Percentiles rank a stretch among this genome's conserved stretches.
These are phyloP conservation scores for Drechslerella dactyloides DNA, from an alignment of 2,329 filamentous ascomycete species.

Conservation along the genomic window DNA sequence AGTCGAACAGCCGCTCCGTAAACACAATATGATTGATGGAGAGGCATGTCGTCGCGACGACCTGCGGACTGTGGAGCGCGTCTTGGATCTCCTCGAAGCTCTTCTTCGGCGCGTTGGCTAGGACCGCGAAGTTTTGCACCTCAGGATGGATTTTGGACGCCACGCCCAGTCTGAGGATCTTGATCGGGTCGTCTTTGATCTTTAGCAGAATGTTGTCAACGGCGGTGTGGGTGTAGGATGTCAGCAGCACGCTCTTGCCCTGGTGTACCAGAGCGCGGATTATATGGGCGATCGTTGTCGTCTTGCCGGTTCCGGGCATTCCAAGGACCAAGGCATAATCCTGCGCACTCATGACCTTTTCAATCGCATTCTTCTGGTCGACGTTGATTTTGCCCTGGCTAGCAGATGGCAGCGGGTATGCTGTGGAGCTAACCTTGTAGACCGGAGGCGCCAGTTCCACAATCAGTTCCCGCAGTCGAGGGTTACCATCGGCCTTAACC, in stretches of 20 bases:
- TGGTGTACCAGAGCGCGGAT: constrained; percentile 87
- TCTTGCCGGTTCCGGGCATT: constrained; percentile 98
- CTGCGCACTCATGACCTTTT: constrained; percentile 92
- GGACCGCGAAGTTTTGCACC: constrained; percentile 80
- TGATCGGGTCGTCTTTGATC: constrained; percentile 76
- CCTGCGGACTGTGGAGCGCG: constrained; percentile 81
- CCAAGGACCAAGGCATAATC: constrained; percentile 97
- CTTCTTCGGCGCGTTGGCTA: constrained; percentile 75
- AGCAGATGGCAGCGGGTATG: constrained; percentile 66
- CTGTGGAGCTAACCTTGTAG: constrained; percentile 72
- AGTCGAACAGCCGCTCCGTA: constrained; percentile 87
- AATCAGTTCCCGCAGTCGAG: constrained; percentile 66
- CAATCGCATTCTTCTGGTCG: constrained; percentile 83
- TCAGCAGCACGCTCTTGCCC: constrained; percentile 88
- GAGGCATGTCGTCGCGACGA: constrained; percentile 94
- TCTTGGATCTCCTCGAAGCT: constrained; percentile 82
- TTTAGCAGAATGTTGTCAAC: constrained; percentile 98
- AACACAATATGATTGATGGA: constrained; percentile 90
- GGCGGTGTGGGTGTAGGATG: constrained; percentile 95
- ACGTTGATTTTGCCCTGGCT: constrained; percentile 75
- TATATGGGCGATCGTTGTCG: constrained; percentile 96
- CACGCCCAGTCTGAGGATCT: constrained; percentile 83
- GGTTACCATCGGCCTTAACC: constrained; percentile 71
- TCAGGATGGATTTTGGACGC: constrained; percentile 74
- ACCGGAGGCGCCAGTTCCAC: constrained; percentile 75